phyloP scores from a whole-genome alignment of 2,329 filamentous ascomycete genomes.

The Fusarium sp. region DNA sequence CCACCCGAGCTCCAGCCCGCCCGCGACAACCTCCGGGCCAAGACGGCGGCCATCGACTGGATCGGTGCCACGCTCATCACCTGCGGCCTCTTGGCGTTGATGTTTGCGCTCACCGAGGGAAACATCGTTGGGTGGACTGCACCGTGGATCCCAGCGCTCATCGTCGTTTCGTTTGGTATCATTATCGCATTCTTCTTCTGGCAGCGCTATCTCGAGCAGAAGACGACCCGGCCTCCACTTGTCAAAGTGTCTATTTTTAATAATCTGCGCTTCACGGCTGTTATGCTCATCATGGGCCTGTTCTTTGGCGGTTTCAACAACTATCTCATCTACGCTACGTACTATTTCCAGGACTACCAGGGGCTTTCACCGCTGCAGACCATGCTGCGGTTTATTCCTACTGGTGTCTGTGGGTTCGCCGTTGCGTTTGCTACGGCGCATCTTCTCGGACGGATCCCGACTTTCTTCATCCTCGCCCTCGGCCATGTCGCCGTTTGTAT shows the following conservation, averaged over 20 bases:
- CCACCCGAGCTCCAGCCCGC: slow-evolving; percentile 49
- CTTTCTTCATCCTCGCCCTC: slow-evolving; percentile 68
- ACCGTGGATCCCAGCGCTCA: slow-evolving; percentile 71
- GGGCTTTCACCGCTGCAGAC: slow-evolving; percentile 73
- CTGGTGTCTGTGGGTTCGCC: slow-evolving; percentile 70
- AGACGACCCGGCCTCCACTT: slow-evolving; percentile 62
- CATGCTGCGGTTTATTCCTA: slow-evolving; percentile 76
- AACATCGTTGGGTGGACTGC: slow-evolving; percentile 77
- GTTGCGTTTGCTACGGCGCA: slow-evolving; percentile 68
- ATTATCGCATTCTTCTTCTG: slow-evolving; percentile 70
- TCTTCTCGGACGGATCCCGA: slow-evolving; percentile 69
- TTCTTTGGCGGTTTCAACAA: slow-evolving; percentile 79
- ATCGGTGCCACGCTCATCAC: slow-evolving; percentile 74
- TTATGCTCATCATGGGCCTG: slow-evolving; percentile 73
- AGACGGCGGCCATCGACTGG: slow-evolving; percentile 71
- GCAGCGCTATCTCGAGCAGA: slow-evolving; percentile 63
- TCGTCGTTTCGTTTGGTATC: slow-evolving; percentile 69
- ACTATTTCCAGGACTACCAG: slow-evolving; percentile 78
- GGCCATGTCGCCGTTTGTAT: slow-evolving; percentile 69
- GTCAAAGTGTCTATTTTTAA: slow-evolving; percentile 76
- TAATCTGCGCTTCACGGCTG: slow-evolving; percentile 70
- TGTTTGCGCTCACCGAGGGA: slow-evolving; percentile 77
- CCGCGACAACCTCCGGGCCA: slow-evolving; percentile 50
- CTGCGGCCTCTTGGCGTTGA: slow-evolving; percentile 69
- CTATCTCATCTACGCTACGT: slow-evolving; percentile 75